Percentiles rank a stretch among this genome's conserved stretches.
Conservation (phyloP, 148 eudicot genomes). For the Mesembryanthemum crystallinum region DNA sequence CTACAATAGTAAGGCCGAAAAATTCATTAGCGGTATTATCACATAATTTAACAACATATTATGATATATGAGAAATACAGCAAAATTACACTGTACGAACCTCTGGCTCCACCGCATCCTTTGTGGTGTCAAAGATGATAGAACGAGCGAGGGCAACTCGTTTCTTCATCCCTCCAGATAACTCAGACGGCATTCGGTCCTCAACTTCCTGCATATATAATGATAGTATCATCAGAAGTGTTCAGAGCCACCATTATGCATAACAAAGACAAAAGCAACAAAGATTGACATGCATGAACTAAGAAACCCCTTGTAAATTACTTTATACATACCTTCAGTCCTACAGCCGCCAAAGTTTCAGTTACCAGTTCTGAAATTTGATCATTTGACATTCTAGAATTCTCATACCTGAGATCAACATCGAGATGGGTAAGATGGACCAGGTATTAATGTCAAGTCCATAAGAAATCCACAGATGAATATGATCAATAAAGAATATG, state of each 20-base stretch:
- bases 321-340: conserved; percentile 59
- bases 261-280: neutral
- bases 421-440: conserved; percentile 6
- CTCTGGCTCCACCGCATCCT: conserved; percentile 76
- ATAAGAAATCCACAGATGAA: conserved; percentile 1
- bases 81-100: conserved; percentile 32
- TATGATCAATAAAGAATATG: neutral
- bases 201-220: conserved; percentile 68
- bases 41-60: neutral
- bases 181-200: conserved; percentile 81
- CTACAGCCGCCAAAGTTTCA: conserved; percentile 88
- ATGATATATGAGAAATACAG: neutral
- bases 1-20: neutral
- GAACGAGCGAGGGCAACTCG: conserved; percentile 94
- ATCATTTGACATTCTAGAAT: conserved; percentile 74
- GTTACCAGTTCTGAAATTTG: conserved; percentile 71
- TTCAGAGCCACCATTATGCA: neutral
- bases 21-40: neutral
- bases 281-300: neutral
- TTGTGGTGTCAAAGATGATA: conserved; percentile 75
- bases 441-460: neutral
- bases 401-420: conserved; percentile 58
- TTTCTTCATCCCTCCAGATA: conserved; percentile 98
- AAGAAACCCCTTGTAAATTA: neutral
- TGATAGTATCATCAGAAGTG: conserved; percentile 10